Evolutionary conservation across 2,329 filamentous ascomycete species (phyloP).

Genomic region (Colletotrichum zoysiae): DNA sequence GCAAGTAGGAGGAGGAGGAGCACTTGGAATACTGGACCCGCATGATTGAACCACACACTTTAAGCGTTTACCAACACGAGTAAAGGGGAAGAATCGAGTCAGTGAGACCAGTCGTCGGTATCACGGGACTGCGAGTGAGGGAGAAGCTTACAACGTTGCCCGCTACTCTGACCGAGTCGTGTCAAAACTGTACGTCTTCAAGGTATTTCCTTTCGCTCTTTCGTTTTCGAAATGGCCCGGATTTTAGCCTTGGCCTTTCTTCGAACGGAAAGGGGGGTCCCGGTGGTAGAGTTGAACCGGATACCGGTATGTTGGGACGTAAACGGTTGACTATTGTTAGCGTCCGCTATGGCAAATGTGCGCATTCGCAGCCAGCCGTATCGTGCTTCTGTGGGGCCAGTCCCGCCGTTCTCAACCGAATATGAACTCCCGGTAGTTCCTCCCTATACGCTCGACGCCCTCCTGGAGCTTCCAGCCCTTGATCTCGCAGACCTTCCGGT

Average conservation of each 20-base stretch:
- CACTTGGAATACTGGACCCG: background rate
- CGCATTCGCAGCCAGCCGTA: background rate
- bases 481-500: conserved; percentile 79
- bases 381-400: no score
- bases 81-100: background rate
- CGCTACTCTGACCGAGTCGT: background rate
- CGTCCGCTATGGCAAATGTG: background rate
- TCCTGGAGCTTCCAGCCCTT: conserved; percentile 83
- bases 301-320: background rate
- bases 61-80: background rate
- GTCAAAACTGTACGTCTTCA: background rate
- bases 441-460: conserved; percentile 74
- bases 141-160: background rate
- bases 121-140: background rate
- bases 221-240: background rate
- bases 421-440: conserved; percentile 84
- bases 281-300: background rate
- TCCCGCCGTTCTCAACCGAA: conserved; percentile 63
- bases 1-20: background rate
- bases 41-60: background rate
- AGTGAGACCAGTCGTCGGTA: background rate
- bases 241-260: background rate
- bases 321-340: background rate
- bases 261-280: background rate
- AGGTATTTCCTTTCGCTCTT: background rate